Base-by-base conservation (phyloP, 106 monocot genomes). In the Apostasia ramifera region DNA sequence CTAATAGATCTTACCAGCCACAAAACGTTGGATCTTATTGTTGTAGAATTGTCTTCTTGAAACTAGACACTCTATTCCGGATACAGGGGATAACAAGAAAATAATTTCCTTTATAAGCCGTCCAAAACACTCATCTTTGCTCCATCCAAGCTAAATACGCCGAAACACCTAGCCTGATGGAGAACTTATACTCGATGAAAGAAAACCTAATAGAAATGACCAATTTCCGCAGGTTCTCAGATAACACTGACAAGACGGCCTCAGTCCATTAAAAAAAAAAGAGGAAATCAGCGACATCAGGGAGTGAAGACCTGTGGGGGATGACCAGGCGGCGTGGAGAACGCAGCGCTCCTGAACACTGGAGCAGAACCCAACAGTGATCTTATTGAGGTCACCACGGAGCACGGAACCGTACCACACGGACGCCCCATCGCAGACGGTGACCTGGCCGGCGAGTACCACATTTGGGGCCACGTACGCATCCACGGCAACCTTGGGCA, bases 341-440 rank as follows among this genome's bases (percentile, higher is more conserved):
- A 95, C 91, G 71, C 95, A 95, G 13, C 86, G 77, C 81, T 95
- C 95, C 84, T 95, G 95, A 43, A 95, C 86, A 59, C 89, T 95
- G 61, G 95, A 88, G 72, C 79, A 84, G 84, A 95, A 95, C 1
- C 95, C 95, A 26, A 95, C 68, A 13, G 88, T 91, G 74, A 95
- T 86, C 88, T 86, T 95, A 72, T 95, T 95, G 65, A 95, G 86
- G 72, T 95, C 95, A 1, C 95, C 95, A 14, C 95, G 83, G 55
- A 95, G 86, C 44, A 95, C 95, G 47, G 85, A 72, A 6, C 95
- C 95, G 75, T 73, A 83, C 95, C 95, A 95, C 5, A 95, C 95
- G 50, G 95, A 95, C 8, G 91, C 81, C 11, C 86, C 91, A 72
- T 95, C 95, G 68, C 55, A 79, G 50, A 95, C 86, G 4, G 81